Evolutionary conservation across 1,139 yeast species (phyloP).

Genomic region (Magnusiomyces ingens): DNA sequence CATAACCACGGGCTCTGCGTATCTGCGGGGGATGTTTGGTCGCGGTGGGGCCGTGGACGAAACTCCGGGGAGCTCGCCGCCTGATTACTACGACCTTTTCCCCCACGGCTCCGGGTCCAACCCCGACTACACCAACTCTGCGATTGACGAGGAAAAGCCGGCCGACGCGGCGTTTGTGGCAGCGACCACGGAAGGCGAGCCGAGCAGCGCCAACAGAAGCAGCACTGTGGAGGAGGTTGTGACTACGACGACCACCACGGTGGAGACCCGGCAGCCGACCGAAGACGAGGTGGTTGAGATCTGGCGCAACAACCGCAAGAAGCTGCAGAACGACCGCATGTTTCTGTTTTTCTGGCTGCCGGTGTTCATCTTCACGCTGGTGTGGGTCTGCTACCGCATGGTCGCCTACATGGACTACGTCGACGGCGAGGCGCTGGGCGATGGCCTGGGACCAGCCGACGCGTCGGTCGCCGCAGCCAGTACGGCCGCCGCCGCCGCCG

Average conservation of each 20-base stretch:
- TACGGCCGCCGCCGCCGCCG: background rate
- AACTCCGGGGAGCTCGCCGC: conserved; percentile 33
- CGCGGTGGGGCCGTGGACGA: conserved; percentile 6
- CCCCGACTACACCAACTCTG: conserved; percentile 32
- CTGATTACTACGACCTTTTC: conserved; percentile 75
- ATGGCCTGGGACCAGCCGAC: conserved; percentile 6
- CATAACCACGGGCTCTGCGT: conserved; percentile 1
- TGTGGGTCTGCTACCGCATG: conserved; percentile 21
- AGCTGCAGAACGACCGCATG: conserved; percentile 76
- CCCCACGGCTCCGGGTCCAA: conserved; percentile 50
- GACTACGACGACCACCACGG: conserved; percentile 4
- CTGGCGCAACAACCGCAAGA: conserved; percentile 37
- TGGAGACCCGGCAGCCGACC: conserved; percentile 7
- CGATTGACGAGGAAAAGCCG: conserved; percentile 19
- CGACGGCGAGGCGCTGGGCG: conserved; percentile 1
- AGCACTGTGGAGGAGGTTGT: conserved; percentile 1
- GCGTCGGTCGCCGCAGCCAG: background rate
- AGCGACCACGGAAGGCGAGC: conserved; percentile 1
- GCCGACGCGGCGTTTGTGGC: conserved; percentile 21
- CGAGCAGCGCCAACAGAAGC: no score
- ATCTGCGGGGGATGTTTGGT: background rate
- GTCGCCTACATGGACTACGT: conserved; percentile 15
- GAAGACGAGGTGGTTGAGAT: conserved; percentile 26
- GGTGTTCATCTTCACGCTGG: conserved; percentile 26
- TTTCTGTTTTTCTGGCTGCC: conserved; percentile 66